Base-by-base conservation (phyloP, 495 filamentous ascomycete species). In the Oidiodendron maius region DNA sequence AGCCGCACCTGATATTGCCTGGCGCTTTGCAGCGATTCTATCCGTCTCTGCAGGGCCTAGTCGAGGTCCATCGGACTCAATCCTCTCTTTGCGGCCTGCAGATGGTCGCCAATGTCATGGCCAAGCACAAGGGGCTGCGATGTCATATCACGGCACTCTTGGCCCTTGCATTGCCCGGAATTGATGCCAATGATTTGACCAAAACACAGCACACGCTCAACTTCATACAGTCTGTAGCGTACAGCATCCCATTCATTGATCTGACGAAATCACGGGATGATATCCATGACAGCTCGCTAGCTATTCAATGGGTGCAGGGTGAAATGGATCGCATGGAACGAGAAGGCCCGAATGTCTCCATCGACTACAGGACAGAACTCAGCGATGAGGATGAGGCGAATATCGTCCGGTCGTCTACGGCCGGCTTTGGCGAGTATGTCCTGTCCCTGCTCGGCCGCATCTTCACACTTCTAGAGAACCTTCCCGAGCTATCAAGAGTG, bases 181-280 rank as follows among this genome's bases (percentile, higher is more conserved):
- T 99, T 43, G 93, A 99, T 68, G 91, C 93, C 24, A 99, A 99
- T 63, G 93, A 99, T 66, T 74, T 99, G 24, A 89, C 91, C 53
- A 99, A 99, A 68, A 96, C 93, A 16, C 72, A 95, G 44, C 87
- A 95, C 64, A 91, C 91, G 2, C 71, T 99, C 41, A 86, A 91
- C 45, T 96, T 95, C 61, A 91, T 99, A 38, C 93, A 97, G 68
- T 81, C 85, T 26, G 86, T 96, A 23, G 87, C 89, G 48, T 97
- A 97, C 68, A 94, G 87, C 51, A 90, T 99, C 17, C 94, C 93
- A 3, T 85, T 99, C 56, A 76, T 82, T 51, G 85, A 94, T 56
- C 68, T 99, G 44, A 87, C 89, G 2, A 73, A 81, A 54, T 79
- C 80, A 34, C 67, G 75, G 45, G 78, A 81, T 23, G 79, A 83